Base-by-base conservation (phyloP, 2,329 filamentous ascomycete species). In the Arthrobotrys iridis region DNA sequence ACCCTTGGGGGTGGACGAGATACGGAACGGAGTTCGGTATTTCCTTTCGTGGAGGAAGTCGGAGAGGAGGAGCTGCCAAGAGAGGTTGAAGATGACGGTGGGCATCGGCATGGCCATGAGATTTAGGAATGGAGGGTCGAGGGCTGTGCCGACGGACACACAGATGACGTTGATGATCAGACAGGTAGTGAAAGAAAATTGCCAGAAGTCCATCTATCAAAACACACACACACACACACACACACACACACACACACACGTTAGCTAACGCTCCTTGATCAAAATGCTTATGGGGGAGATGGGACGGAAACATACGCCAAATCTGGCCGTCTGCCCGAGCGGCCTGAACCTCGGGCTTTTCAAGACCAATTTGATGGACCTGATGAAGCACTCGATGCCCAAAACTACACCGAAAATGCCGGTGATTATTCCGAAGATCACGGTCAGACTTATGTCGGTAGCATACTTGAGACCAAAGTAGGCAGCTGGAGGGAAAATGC, bases 21-120 rank as follows among this genome's bases (percentile, higher is more conserved):
- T 66, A 4, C 72, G 58, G 65, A 76, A 71, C 4, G 72, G 72
- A 2, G 72, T 67, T 33, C 59, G 48, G 26, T 60, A 33, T 60
- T 71, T 71, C n/a, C 58, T 46, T 28, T 76, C 65, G 59, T 71
- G 72, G 4, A 76, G 65, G 43, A 65, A 71, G 13, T 76, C 59
- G 48, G 50, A 71, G 41, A 76, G 59, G 18, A 76, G 72, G 7
- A 76, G 72, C 15, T 65, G 65, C 72, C 64, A 76, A 24, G 72
- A 70, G 11, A 76, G 41, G 28, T 76, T 70, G 57, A 76, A 70
- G 2, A 76, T 76, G 18, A 76, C n/a, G 4, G 66, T 70, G 10
- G 72, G 72, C 72, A 76, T 76, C 4, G 72, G 72, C 65, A 76
- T 70, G 41, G 72, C 72, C 66, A 76, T 70, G 13, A 76, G 58